phyloP scores from a whole-genome alignment of 345 rosid species.

The Cochlearia excelsa region DNA sequence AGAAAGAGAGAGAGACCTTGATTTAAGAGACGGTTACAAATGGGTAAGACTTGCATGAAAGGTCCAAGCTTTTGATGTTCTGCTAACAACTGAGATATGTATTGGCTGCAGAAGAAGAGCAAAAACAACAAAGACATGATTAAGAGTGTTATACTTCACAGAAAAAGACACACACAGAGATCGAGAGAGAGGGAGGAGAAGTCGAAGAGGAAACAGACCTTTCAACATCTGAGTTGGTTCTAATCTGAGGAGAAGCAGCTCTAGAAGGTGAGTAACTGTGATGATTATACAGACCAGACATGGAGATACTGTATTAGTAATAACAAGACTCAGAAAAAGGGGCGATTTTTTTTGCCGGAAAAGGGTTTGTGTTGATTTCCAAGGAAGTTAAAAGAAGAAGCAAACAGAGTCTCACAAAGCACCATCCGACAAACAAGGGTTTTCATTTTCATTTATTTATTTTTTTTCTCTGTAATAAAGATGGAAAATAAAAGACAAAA shows the following conservation, averaged over 20 bases:
- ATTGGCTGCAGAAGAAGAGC: slow-evolving; percentile 50
- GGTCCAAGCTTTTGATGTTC: slow-evolving; percentile 99
- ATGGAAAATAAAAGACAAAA: no score
- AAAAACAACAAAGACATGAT: slow-evolving; percentile 37
- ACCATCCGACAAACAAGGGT: no score
- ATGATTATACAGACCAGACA: slow-evolving; percentile 93
- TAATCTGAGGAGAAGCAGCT: slow-evolving; percentile 97
- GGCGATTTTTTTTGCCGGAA: background rate
- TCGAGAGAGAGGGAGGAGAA: slow-evolving; percentile 13
- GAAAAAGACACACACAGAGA: background rate
- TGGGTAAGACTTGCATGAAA: slow-evolving; percentile 88
- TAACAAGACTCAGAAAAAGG: background rate
- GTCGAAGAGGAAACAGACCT: slow-evolving; percentile 43
- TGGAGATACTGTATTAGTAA: slow-evolving; percentile 19
- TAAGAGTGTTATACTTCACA: background rate
- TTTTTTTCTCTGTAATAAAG: no score
- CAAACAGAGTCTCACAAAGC: no score
- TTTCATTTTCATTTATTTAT: no score
- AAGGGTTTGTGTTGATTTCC: no score
- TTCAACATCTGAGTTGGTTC: slow-evolving; percentile 82
- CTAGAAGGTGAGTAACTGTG: slow-evolving; percentile 90
- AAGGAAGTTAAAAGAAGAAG: no score
- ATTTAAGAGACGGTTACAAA: slow-evolving; percentile 84
- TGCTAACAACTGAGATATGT: slow-evolving; percentile 80
- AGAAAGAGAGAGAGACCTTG: slow-evolving; percentile 57